A percentile compares a stretch with the other conserved stretches of the same genome.
phyloP scores from a whole-genome alignment of 768 basidiomycete species.

The Macrolepiota albuminosa region DNA sequence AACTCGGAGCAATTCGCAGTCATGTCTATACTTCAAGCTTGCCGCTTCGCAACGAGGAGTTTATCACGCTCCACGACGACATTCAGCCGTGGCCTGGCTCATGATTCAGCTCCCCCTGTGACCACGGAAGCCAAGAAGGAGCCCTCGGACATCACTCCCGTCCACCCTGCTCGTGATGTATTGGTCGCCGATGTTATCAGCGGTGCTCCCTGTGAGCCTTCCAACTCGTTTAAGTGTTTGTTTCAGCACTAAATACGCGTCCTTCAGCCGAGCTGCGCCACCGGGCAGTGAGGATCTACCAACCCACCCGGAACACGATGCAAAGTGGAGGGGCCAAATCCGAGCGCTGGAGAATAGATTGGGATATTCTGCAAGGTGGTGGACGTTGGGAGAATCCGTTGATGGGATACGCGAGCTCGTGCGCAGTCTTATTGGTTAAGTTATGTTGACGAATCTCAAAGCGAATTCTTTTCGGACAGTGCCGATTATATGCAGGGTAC shows the following conservation, averaged over 20 bases:
- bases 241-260: neutral
- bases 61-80: constrained; percentile 14
- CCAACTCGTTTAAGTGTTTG: neutral
- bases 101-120: constrained; percentile 22
- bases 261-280: constrained; percentile 73
- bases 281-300: constrained; percentile 87
- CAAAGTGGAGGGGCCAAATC: constrained; percentile 87
- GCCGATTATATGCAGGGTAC: constrained; percentile 97
- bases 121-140: constrained; percentile 27
- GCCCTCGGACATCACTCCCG: constrained; percentile 32
- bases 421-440: constrained; percentile 26
- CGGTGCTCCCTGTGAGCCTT: constrained; percentile 72
- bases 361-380: constrained; percentile 82
- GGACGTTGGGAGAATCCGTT: constrained; percentile 97
- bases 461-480: constrained; percentile 30
- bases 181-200: constrained; percentile 79
- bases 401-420: constrained; percentile 98
- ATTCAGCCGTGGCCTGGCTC: constrained; percentile 25
- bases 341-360: constrained; percentile 92
- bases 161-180: constrained; percentile 53
- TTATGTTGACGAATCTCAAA: neutral
- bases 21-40: constrained; percentile 57
- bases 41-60: constrained; percentile 24
- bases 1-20: constrained; percentile 5
- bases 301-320: constrained; percentile 92